Conservation (phyloP, 352 stramenopile species). For the Phytophthora fragariae region DNA sequence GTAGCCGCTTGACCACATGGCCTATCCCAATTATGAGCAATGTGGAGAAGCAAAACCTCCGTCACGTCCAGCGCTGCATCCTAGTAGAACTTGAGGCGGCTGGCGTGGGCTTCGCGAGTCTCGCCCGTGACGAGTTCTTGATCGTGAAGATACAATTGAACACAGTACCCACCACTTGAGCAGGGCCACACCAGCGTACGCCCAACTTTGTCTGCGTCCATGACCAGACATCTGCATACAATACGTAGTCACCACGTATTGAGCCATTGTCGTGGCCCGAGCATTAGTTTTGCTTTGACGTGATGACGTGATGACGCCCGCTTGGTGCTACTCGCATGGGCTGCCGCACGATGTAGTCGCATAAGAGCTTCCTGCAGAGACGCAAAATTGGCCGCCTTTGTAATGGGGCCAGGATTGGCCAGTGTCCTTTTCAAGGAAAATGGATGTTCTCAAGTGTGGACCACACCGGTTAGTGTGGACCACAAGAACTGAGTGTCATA, state of each 20-base stretch:
- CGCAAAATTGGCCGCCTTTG: background rate
- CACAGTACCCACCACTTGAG: slow-evolving; percentile 11
- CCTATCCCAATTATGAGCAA: slow-evolving; percentile 31
- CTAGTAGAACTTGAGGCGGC: slow-evolving; percentile 18
- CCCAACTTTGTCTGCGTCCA: slow-evolving; percentile 19
- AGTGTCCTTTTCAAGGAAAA: too few relatives aligned
- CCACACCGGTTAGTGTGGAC: too few relatives aligned
- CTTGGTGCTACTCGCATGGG: background rate
- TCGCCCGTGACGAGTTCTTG: slow-evolving; percentile 18
- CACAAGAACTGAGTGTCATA: too few relatives aligned
- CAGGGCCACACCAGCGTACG: slow-evolving; percentile 28
- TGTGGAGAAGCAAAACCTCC: slow-evolving; percentile 17
- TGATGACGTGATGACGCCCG: background rate
- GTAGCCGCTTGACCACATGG: slow-evolving; percentile 18
- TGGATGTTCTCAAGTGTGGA: too few relatives aligned
- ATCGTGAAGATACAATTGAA: slow-evolving; percentile 29
- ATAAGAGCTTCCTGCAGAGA: background rate
- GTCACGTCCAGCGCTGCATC: slow-evolving; percentile 19
- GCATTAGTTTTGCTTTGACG: background rate
- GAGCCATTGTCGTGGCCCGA: slow-evolving; percentile 8
- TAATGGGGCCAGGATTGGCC: too few relatives aligned
- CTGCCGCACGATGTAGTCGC: background rate
- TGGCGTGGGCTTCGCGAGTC: slow-evolving; percentile 12
- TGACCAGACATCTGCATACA: slow-evolving; percentile 32
- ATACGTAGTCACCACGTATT: slow-evolving; percentile 34